Base-by-base conservation (phyloP, 257 asterid genomes). In the Forsythia suspensa region DNA sequence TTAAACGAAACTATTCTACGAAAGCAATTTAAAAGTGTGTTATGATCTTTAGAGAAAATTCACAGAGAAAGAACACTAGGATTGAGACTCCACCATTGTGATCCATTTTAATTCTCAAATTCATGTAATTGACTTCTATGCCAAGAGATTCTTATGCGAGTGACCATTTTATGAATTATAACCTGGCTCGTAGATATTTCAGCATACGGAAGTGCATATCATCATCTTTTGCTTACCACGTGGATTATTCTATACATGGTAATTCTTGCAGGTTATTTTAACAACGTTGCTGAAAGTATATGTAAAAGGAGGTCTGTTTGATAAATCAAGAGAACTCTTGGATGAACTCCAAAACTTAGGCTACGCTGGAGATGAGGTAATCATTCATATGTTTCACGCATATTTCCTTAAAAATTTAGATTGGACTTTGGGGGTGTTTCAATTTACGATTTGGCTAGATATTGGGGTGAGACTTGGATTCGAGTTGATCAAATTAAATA, bases 291-390 rank as follows among this genome's bases (percentile, higher is more conserved):
- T 95, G 80, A 95, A 95, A 83, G 99, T 92, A 76, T 92, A 92
- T 77, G 98, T 90, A 74, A 93, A 84, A 86, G 89, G 94, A 63
- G 90, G 92, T 70, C 88, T 93, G 84, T 92, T 93, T 87, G 97
- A 90, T 81, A 93, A 92, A 87, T 89, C 99, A 71, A 92, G 97
- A 83, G 91, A 86, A 84, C 86, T 95, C 44, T 80, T 95, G 75
- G 83, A 84, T 82, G 96, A 95, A 83, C 84, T 95, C 87, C 91
- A 92, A 80, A 85, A 86, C 82, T 78, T 89, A 82, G 98, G 98
- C 74, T 90, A 90, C 75, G 98, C 97, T 75, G 91, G 87, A 77
- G 93, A 93, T 88, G 99, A 95, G 98, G 98, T 94, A 86, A 75
- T 65, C 76, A 46, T 65, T 20, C 76, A 61, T 80, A 57, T 76